Evolutionary conservation across 306 rosid genomes (phyloP), one percentile per base, ranked within the genome.

Genomic region (Ochetophila trinervis): DNA sequence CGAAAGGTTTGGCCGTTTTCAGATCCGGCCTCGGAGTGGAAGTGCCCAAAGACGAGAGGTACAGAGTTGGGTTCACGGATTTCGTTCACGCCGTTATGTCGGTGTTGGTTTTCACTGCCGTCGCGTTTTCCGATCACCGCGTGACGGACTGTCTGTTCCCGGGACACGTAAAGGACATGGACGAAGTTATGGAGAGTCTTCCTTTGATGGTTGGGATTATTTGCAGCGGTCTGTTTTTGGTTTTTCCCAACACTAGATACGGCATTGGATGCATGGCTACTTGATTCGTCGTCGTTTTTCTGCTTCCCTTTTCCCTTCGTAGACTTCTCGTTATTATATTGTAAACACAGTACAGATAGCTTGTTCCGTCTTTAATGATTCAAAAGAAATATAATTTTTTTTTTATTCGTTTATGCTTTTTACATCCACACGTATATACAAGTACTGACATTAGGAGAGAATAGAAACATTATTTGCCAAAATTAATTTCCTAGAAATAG

Each of bases 31-130:
- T 76, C 3, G 13, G 47, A 0, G 75, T 82, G 11, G 74, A 77
- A 0, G 85, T 80, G 2, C 89, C 86, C 0, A 54, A 68, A 2
- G 93, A 84, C 2, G 86, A 76, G 15, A 37, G 59, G 60, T 68
- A 63, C 20, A 76, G 42, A 59, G 44, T 80, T 11, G 74, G 79
- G 19, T 27, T 83, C 24, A 80, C 74, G 0, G 94, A 89, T 48
- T 84, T 84, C 0, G 88, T 84, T 14, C 96, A 89, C 19, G 96
- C 88, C 0, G n/a, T 81, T 0, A 83, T 87, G 94, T 89, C 91
- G 0, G 89, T 83, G 5, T 73, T 89, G 85, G 86, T 89, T 51
- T 89, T 87, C 14, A 62, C 68, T 23, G 87, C 87, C 0, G 84
- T 89, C 1, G 89, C 96, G 1, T 64, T 89, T 8, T 86, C 91